These are phyloP conservation scores for Colletotrichum magnum DNA, from an alignment of 2,329 filamentous ascomycete species.

Conservation along the genomic window DNA sequence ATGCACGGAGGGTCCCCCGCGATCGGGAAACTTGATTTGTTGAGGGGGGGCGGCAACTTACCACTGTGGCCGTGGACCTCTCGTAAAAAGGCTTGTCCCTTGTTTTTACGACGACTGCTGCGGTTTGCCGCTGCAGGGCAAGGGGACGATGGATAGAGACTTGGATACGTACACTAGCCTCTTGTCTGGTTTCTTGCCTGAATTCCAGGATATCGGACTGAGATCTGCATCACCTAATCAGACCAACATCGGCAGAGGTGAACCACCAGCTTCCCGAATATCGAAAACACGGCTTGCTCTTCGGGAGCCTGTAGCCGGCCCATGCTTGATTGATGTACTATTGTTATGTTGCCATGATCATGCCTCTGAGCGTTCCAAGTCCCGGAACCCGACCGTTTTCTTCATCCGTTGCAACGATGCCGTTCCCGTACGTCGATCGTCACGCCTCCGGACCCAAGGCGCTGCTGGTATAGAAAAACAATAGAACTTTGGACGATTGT, in stretches of 20 bases:
- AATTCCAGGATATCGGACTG: neutral
- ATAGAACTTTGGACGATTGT: constrained; percentile 14
- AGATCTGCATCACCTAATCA: constrained; percentile 9
- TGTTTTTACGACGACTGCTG: constrained; percentile 19
- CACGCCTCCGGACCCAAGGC: neutral
- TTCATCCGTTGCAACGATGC: too few relatives aligned
- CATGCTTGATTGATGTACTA: constrained; percentile 23
- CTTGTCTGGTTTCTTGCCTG: neutral
- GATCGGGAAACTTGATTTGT: constrained; percentile 38
- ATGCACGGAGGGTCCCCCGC: constrained; percentile 37
- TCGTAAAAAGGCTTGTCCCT: constrained; percentile 33
- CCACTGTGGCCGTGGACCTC: constrained; percentile 9
- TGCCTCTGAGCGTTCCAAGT: too few relatives aligned
- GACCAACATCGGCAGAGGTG: constrained; percentile 13
- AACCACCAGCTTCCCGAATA: constrained; percentile 2
- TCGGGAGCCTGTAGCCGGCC: constrained; percentile 7
- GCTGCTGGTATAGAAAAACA: constrained; percentile 14
- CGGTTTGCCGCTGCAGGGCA: constrained; percentile 8
- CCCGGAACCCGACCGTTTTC: too few relatives aligned
- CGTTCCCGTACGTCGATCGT: too few relatives aligned
- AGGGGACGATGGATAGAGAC: neutral
- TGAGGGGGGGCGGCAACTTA: constrained; percentile 19
- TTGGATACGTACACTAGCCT: too few relatives aligned
- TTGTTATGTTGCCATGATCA: neutral
- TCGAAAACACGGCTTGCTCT: constrained; percentile 9